Base-by-base conservation (phyloP, 78 protist species). In the Anaeramoeba flamelloides region DNA sequence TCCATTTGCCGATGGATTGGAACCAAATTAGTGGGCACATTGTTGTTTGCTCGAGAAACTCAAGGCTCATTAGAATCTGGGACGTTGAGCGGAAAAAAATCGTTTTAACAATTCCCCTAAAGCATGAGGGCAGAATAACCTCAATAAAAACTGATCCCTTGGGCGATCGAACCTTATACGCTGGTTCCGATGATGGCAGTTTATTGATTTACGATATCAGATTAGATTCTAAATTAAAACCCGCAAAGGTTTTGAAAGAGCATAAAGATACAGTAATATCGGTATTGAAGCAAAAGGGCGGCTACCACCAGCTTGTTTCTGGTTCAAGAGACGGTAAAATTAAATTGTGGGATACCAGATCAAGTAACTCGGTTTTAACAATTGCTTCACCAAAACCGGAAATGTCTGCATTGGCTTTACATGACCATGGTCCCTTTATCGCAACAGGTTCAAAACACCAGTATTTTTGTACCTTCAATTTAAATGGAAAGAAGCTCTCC, bases 401-500 rank as follows among this genome's bases (percentile, higher is more conserved):
- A 69, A 40, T 87, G 82, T 53, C 80, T 1, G 41, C 88, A 1
- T 36, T 87, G 30, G 85, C 83, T 3, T 75, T 87, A 32, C 90
- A 87, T 75, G 40, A 78, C 76, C 8, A n/a, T 31, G 87, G 88
- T 26, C 87, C 90, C 2, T 1, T 88, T 30, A 2, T 87, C 0
- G 90, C 90, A 33, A 2, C 41, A 0, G 89, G 89, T 81, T 84
- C 81, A 1, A 33, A 36, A 2, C 12, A 82, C 4, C 88, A 82
- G 40, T 75, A 22, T 41, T 38, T 86, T 85, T 77, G 83, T 40
- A 34, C 86, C 12, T 86, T 81, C 81, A 80, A 87, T 75, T 74
- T 86, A 37, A 79, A 75, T 37, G 94, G 95, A 12, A 86, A 86
- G 33, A 78, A 81, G 32, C 76, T 87, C 40, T 75, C 81, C 33